Evolutionary conservation across 768 basidiomycete species (phyloP), one percentile per base, ranked within the genome.

Genomic region (Ramaria rubella): DNA sequence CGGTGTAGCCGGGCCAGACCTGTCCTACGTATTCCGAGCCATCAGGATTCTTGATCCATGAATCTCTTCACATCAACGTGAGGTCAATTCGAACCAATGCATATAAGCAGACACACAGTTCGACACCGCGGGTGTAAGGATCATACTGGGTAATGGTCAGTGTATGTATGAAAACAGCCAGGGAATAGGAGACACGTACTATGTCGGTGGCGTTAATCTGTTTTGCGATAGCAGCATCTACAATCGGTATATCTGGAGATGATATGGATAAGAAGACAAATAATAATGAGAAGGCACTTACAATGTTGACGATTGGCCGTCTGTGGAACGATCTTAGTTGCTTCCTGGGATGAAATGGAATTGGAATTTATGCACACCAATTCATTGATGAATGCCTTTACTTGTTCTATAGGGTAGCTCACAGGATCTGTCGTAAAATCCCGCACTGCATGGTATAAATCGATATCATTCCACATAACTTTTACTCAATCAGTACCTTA

Each of bases 381-480:
- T 54, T 80, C 75, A 31, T 65, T 63, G 40, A 83, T 85, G 63
- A 85, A 85, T 45, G 65, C 63, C 24, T 70, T 68, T 62, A 86
- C 68, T 58, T 82, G 78, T 15, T 78, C 74, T 15, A 65, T 70
- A 5, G 85, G 81, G 72, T 81, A 88, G 43, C 72, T 77, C 27
- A 81, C 76, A 12, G 85, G 84, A 64, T 87, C 85, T 6, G 77
- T 69, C 4, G 86, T 88, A 60, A 87, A 86, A 67, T 85, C 86
- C 15, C 86, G 76, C 33, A 77, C 72, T 24, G 83, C 79, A 61
- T 86, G 81, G 61, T 86, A 87, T 51, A 87, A 59, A 68, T 88
- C 86, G 58, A 88, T 85, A 61, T 87, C 86, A 63, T 84, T 87
- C 86, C 86, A 88, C 77, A 86, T 86, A 43, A 81, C 84, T 85